Percentiles rank a stretch among this genome's conserved stretches.
phyloP scores from a whole-genome alignment of 176 grass and related monocot species.

The Tillandsia fasciculata region DNA sequence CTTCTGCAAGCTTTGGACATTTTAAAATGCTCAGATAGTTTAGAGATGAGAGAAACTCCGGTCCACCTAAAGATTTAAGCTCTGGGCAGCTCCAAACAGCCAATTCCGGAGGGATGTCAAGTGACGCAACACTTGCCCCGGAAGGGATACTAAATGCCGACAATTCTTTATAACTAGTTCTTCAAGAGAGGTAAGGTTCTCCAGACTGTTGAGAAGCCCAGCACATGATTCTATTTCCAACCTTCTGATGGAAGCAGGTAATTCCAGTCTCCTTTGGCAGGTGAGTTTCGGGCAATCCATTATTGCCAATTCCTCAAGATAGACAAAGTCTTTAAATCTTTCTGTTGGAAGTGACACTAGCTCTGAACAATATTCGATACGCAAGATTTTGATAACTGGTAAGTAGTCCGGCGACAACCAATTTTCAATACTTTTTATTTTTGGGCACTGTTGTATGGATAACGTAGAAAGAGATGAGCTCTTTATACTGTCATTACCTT shows the following conservation, averaged over 20 bases:
- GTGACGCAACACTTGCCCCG: conserved; percentile 1
- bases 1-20: conserved; percentile 13
- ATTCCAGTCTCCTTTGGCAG: not conserved
- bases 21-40: not conserved
- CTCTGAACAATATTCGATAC: not conserved
- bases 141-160: conserved; percentile 13
- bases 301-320: conserved; percentile 11
- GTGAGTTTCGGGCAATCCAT: conserved; percentile 8
- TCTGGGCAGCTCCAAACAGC: not conserved
- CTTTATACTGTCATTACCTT: not conserved
- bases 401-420: not conserved
- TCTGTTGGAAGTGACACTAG: conserved; percentile 4
- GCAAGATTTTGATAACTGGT: not conserved
- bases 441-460: not conserved
- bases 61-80: conserved; percentile 3
- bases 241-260: conserved; percentile 29
- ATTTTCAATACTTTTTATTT: not conserved
- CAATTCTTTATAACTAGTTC: not conserved
- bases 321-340: conserved; percentile 10
- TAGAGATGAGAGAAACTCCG: not conserved
- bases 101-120: conserved; percentile 3
- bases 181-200: conserved; percentile 10
- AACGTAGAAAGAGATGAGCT: conserved; percentile 1
- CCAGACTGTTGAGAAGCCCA: conserved; percentile 2
- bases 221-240: conserved; percentile 7